Base-by-base conservation (phyloP, 2,329 filamentous ascomycete species). In the Ophiostoma piceae region DNA sequence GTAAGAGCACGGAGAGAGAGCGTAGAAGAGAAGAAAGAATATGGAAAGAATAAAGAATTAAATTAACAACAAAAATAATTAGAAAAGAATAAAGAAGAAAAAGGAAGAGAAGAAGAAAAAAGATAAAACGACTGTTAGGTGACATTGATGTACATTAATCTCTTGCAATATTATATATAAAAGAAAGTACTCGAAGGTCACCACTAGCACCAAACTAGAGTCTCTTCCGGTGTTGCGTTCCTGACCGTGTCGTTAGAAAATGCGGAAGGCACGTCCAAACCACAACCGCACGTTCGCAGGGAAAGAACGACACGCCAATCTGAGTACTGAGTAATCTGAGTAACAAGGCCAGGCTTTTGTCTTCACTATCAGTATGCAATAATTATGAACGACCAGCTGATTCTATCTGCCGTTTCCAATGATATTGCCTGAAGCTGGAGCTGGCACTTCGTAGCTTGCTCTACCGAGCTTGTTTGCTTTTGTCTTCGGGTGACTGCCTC, bases 1-100 rank as follows among this genome's bases (percentile, higher is more conserved):
- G 74, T 70, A 72, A 72, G 73, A 72, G 71, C 70, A 72, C 72
- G 32, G 16, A 22, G 69, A 62, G 51, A 47, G 43, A 47, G 43
- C 22, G 51, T 68, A 65, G 62, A 57, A 69, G 37, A 68, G 47
- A 43, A 29, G 54, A 54, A 67, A 26, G 43, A 67, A n/a, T 47
- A 47, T 7, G 43, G 60, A 32, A 37, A 43, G 22, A 64, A 22
- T 29, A 67, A 70, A 69, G 51, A 68, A 67, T 62, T 68, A 68
- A 66, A 29, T 35, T 6, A 35, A 35, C 8, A 47, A 37, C 47
- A 68, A 69, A 66, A 39, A 41, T 60, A 54, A 67, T 68, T 57
- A 43, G 51, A 67, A 60, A 47, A 67, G n/a, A 54, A 54, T 65
- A 12, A 62, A 37, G 66, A 67, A 70, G 22, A 32, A 51, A 29